These are phyloP conservation scores for Magnaporthiopsis rhizophila DNA, from an alignment of 2,329 filamentous ascomycete genomes.

Conservation along the genomic window DNA sequence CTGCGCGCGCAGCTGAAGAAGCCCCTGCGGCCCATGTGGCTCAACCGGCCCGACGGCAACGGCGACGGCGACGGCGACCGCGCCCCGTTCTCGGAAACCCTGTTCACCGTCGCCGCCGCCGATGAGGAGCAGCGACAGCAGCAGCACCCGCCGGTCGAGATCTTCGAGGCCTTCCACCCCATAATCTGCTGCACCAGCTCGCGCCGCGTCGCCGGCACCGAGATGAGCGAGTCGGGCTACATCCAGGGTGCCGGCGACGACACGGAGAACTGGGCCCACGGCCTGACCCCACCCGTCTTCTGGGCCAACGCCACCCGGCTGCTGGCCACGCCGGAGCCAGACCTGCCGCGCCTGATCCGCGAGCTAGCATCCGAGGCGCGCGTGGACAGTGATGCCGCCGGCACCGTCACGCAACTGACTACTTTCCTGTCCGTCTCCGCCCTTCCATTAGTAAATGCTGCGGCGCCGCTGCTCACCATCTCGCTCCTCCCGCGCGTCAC, in stretches of 20 bases:
- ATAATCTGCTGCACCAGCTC: conserved; percentile 84
- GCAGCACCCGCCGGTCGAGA: conserved; percentile 11
- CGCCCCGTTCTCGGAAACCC: conserved; percentile 19
- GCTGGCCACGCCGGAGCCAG: conserved; percentile 56
- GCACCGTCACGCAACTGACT: conserved; percentile 11
- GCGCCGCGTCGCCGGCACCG: conserved; percentile 58
- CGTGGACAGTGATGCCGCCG: conserved; percentile 21
- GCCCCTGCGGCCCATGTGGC: conserved; percentile 72
- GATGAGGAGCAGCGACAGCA: not conserved
- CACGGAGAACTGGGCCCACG: conserved; percentile 83
- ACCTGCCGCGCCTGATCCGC: conserved; percentile 44
- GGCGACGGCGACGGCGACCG: conserved; percentile 13
- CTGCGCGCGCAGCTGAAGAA: conserved; percentile 53
- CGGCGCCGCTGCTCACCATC: conserved; percentile 5
- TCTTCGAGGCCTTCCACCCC: conserved; percentile 56
- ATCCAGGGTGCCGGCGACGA: conserved; percentile 95
- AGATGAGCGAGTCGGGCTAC: conserved; percentile 59
- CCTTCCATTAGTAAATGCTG: not conserved
- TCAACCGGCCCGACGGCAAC: conserved; percentile 46
- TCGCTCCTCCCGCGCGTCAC: conserved; percentile 24
- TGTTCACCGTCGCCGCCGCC: not conserved
- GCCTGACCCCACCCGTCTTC: conserved; percentile 70
- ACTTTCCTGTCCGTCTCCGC: conserved; percentile 17
- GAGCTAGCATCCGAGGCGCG: conserved; percentile 30
- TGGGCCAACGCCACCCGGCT: conserved; percentile 62